Conservation (phyloP, 257 asterid genomes). For the Nicotiana undulata region DNA sequence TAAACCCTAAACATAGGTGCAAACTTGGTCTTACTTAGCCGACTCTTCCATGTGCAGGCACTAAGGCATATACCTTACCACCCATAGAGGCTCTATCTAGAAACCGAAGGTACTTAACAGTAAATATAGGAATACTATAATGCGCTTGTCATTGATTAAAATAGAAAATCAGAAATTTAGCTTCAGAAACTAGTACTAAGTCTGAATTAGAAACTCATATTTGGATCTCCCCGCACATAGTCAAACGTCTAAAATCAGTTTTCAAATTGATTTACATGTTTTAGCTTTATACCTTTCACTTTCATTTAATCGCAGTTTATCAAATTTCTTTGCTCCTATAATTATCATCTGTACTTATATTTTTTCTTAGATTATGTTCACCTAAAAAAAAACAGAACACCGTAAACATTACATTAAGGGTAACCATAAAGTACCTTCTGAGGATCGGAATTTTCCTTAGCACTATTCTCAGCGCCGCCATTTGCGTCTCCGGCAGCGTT, state of each 20-base stretch:
- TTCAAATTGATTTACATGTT: neutral
- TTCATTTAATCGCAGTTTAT: neutral
- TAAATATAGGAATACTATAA: neutral
- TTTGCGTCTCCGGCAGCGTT: conserved; percentile 42
- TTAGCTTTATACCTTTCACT: neutral
- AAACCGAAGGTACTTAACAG: neutral
- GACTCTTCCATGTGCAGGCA: neutral
- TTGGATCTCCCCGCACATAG: neutral
- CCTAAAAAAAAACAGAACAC: neutral
- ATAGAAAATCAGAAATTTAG: neutral
- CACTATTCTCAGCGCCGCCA: conserved; percentile 36
- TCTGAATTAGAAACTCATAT: neutral
- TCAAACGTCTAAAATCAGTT: neutral
- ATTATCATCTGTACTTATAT: neutral
- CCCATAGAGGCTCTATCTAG: neutral
- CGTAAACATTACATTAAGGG: neutral
- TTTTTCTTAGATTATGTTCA: neutral
- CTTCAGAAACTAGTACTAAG: neutral
- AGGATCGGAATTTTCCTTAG: conserved; percentile 72
- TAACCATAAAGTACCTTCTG: conserved; percentile 38
- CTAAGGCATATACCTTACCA: neutral
- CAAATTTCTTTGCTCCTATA: neutral
- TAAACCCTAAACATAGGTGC: neutral
- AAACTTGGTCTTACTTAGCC: neutral
- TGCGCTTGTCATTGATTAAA: neutral